Base-by-base conservation (phyloP, 257 asterid genomes). In the Nicotiana knightiana region DNA sequence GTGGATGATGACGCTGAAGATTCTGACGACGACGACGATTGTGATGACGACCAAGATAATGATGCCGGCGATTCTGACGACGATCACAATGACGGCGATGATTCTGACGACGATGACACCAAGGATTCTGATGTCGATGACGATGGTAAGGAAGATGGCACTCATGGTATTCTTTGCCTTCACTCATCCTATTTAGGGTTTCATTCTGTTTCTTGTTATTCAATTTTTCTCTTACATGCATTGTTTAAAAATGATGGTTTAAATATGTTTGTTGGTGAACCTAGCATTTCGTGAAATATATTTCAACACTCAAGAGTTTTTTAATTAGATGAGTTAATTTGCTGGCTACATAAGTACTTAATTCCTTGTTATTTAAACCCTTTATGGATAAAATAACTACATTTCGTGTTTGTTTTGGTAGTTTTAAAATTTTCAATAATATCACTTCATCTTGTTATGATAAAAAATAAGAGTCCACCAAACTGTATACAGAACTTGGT, bases 1-100 rank as follows among this genome's bases (percentile, higher is more conserved):
- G 93, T 92, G 84, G 98, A 92, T 89, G 94, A 89, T 79, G 89
- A 89, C 85, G 89, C 90, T 82, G 98, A 88, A 9, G 93, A 93
- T 39, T n/a, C 53, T 30, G 93, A 88, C 63, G 93, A 90, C 37
- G 90, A 89, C 5, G 97, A 90, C 55, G 93, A 92, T 21, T 21
- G 24, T 21, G 24, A 21, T 5, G 5, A 33, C 5, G 93, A 88
- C 63, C 93, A 90, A 33, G 91, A 90, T 78, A 94, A 88, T 0
- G 93, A 90, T 8, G 84, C 76, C 54, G 95, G 91, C 24, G 92
- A 90, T 51, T 48, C 55, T 30, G 97, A 90, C 55, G 93, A 92
- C 46, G 88, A 87, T 4, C 39, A 35, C 77, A 92, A 88, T 1
- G 94, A 88, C n/a, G 82, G 67, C 48, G 97, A 92, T 16, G 92